These are phyloP conservation scores for Piloderma croceum DNA, from an alignment of 768 basidiomycete genomes.

Conservation along the genomic window DNA sequence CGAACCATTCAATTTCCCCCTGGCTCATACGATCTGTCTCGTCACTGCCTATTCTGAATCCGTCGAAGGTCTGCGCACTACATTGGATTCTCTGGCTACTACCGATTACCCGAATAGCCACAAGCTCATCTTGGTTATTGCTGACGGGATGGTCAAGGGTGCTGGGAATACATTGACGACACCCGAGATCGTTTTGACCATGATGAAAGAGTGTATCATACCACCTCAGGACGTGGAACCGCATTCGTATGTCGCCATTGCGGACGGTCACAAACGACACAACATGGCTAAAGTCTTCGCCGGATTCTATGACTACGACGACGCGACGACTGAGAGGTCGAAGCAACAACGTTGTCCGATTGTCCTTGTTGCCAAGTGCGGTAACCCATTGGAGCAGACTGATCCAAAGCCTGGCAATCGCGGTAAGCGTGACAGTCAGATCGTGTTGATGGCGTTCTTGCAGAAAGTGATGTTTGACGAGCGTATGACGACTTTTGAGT, in stretches of 20 bases:
- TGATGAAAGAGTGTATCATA: constrained; percentile 96
- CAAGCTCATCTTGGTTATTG: constrained; percentile 91
- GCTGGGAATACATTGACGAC: constrained; percentile 85
- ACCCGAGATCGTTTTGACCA: constrained; percentile 86
- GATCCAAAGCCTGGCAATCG: constrained; percentile 96
- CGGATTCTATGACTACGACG: constrained; percentile 94
- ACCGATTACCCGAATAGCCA: constrained; percentile 99
- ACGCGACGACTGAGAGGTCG: constrained; percentile 78
- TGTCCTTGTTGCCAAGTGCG: constrained; percentile 91
- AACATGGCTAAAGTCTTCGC: constrained; percentile 99
- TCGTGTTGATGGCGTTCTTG: constrained; percentile 94
- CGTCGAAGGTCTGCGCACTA: constrained; percentile 91
- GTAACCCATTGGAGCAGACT: constrained; percentile 83
- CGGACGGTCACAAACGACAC: constrained; percentile 98
- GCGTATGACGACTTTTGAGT: constrained; percentile 99
- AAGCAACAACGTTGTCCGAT: constrained; percentile 98
- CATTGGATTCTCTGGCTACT: constrained; percentile 95
- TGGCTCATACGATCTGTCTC: constrained; percentile 89
- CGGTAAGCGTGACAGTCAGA: constrained; percentile 97
- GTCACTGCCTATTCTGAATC: constrained; percentile 99
- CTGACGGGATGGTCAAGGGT: constrained; percentile 98
- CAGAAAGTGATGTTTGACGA: constrained; percentile 99
- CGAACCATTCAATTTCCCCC: constrained; percentile 94
- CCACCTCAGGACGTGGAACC: constrained; percentile 80
- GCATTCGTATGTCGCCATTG: constrained; percentile 96